Base-by-base conservation (phyloP, 2,329 filamentous ascomycete genomes). In the Aspergillus transmontanensis region DNA sequence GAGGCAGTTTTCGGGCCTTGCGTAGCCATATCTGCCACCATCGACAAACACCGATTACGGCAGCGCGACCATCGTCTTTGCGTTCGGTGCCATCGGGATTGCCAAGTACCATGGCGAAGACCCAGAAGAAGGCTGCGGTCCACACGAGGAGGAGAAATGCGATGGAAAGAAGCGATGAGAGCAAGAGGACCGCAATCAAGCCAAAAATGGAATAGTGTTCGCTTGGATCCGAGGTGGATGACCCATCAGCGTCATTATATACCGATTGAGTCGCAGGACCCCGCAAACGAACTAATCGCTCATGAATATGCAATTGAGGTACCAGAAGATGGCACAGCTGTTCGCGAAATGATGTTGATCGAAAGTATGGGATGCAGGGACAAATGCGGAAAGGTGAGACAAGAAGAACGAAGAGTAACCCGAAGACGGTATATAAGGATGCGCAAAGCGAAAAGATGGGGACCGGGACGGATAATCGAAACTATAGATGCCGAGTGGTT, bases 1-100 rank as follows among this genome's bases (percentile, higher is more conserved):
- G 50, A 60, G 60, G 65, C 59, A 56, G 56, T 55, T 69, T 73
- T 45, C 72, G 70, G 28, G 71, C 75, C 66, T 72, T 78, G 43
- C 67, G 66, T 32, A 89, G 76, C 84, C 85, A 88, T 54, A 78
- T 78, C 69, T 87, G 86, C 87, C 87, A 89, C 82, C 85, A 88
- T 55, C 81, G 80, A 62, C 85, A 77, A 36, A 89, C 82, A 4
- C 82, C 82, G 3, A 89, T 75, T 4, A 89, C 86, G 14, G 86
- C 84, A 26, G 86, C 85, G 59, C 83, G 80, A 14, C 87, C 87
- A 67, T 89, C 87, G 65, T 89, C 87, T 66, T 83, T 83, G 30
- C 84, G 82, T 69, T 86, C 85, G 34, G 83, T 84, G 46, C 84
- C 84, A 60, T 87, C 86, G 34, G 87, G 87, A 73, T 89, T 87